phyloP scores from a whole-genome alignment of 1,284 basidiomycete genomes.

The Sanghuangporus weigelae region DNA sequence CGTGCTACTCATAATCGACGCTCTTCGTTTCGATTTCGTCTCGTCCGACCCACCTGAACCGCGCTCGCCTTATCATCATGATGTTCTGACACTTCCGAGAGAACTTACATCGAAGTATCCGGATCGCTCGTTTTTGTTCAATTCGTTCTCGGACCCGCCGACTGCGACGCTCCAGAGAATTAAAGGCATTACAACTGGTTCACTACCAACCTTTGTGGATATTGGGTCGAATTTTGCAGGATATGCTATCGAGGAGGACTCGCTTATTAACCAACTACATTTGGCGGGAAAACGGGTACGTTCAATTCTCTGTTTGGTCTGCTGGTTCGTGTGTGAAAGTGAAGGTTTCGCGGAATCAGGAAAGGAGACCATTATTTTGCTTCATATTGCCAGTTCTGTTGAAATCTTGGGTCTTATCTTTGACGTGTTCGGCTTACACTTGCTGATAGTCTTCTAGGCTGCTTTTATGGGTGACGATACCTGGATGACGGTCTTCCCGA shows the following conservation, averaged over 20 bases:
- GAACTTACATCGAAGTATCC: slow-evolving; percentile 63
- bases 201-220: slow-evolving; percentile 94
- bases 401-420: not conserved
- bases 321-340: not conserved
- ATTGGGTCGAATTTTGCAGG: slow-evolving; percentile 90
- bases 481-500: slow-evolving; percentile 88
- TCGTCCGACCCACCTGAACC: slow-evolving; percentile 62
- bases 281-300: slow-evolving; percentile 54
- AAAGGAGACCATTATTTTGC: not conserved
- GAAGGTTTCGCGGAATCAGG: not conserved
- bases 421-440: not conserved
- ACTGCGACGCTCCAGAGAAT: slow-evolving; percentile 94
- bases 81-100: slow-evolving; percentile 74
- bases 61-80: slow-evolving; percentile 71
- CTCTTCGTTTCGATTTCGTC: slow-evolving; percentile 93
- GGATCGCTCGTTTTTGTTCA: slow-evolving; percentile 76
- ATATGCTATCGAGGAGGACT: slow-evolving; percentile 85
- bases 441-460: slow-evolving; percentile 32
- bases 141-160: slow-evolving; percentile 90
- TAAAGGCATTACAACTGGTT: slow-evolving; percentile 94
- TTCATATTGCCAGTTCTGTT: not conserved
- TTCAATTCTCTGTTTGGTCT: slow-evolving; percentile 7
- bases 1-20: slow-evolving; percentile 86
- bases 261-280: slow-evolving; percentile 57
- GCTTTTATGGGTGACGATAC: slow-evolving; percentile 97